These are phyloP conservation scores for Cryomyces minteri DNA, from an alignment of 495 filamentous ascomycete genomes.

Conservation along the genomic window DNA sequence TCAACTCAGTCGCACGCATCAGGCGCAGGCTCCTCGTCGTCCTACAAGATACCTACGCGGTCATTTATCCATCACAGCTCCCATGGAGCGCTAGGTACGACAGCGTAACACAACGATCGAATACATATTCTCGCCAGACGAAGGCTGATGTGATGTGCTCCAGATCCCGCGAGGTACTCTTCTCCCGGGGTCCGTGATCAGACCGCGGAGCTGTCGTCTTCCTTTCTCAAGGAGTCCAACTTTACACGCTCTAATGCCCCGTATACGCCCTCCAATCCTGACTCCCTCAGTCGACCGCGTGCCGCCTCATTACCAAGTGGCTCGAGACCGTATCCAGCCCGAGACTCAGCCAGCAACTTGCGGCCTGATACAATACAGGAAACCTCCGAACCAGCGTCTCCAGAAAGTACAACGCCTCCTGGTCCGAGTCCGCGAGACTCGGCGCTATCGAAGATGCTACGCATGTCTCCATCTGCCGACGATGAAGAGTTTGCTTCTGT, in stretches of 20 bases:
- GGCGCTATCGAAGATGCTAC: no score
- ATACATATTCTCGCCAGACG: background rate
- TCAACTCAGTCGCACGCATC: background rate
- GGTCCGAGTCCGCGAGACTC: slow-evolving; percentile 15
- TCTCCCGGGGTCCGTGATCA: slow-evolving; percentile 67
- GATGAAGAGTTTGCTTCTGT: no score
- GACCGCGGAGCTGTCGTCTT: slow-evolving; percentile 76
- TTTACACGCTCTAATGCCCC: slow-evolving; percentile 13
- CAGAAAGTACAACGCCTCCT: slow-evolving; percentile 17
- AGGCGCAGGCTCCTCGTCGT: background rate
- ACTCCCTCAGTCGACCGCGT: no score
- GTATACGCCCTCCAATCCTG: no score
- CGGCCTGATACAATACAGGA: slow-evolving; percentile 31
- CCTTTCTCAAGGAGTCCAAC: slow-evolving; percentile 52
- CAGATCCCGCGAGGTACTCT: slow-evolving; percentile 54
- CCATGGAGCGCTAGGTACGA: slow-evolving; percentile 41
- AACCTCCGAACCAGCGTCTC: slow-evolving; percentile 32
- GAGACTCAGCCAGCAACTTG: background rate
- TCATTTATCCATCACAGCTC: slow-evolving; percentile 66
- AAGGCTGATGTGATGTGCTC: no score
- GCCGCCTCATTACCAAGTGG: no score
- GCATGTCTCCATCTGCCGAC: no score
- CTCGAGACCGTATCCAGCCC: no score
- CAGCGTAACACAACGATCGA: slow-evolving; percentile 7
- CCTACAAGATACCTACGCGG: slow-evolving; percentile 38